Evolutionary conservation across 1,284 basidiomycete species (phyloP).

Genomic region (Cerrena zonata): DNA sequence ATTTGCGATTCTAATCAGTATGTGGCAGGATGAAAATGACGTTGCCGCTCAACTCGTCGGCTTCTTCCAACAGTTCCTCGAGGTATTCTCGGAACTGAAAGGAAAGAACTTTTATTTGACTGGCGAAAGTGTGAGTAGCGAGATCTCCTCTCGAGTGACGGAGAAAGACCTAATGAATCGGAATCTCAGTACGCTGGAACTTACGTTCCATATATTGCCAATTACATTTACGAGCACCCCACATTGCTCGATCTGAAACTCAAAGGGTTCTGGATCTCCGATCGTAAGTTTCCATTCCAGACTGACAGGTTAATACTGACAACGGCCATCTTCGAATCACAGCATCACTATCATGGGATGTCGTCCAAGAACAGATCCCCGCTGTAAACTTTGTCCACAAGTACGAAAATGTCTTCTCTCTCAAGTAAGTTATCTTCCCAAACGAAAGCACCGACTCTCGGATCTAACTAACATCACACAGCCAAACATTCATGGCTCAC

Average conservation of each 20-base stretch:
- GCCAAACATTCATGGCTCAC: constrained; percentile 55
- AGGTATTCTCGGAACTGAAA: constrained; percentile 66
- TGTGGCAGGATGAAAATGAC: constrained; percentile 68
- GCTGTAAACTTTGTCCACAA: constrained; percentile 68
- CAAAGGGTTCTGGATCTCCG: constrained; percentile 67
- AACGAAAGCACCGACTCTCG: neutral
- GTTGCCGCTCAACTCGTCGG: constrained; percentile 59
- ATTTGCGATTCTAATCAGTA: neutral
- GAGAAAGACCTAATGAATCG: too few species aligned
- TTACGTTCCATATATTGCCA: constrained; percentile 66
- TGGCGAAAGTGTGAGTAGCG: constrained; percentile 62
- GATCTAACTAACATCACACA: constrained; percentile 22
- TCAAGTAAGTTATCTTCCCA: constrained; percentile 47
- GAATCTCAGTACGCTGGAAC: constrained; percentile 51
- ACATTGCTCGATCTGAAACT: constrained; percentile 46
- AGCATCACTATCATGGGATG: constrained; percentile 55
- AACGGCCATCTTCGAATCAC: too few species aligned
- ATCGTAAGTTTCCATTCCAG: constrained; percentile 64
- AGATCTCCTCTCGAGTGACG: too few species aligned
- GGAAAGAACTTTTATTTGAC: constrained; percentile 62
- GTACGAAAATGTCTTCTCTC: constrained; percentile 60
- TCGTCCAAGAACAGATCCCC: constrained; percentile 62
- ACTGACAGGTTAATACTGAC: too few species aligned
- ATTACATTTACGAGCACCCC: constrained; percentile 63
- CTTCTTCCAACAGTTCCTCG: constrained; percentile 70